Conservation (phyloP, 169 alveolate species). For the Cryptosporidium baileyi region DNA sequence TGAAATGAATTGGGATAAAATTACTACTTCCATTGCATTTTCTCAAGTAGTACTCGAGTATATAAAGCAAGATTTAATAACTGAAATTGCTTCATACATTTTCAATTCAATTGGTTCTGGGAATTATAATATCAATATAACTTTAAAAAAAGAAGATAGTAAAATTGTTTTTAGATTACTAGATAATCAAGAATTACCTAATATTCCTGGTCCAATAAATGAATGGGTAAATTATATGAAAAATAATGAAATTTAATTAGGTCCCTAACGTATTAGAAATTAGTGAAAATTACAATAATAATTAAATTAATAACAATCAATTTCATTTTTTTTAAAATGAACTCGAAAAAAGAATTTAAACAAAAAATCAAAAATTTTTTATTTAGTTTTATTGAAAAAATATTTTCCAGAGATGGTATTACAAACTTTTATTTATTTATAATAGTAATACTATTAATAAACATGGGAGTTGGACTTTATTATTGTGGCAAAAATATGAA, state of each 20-base stretch:
- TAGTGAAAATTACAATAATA: too few species aligned
- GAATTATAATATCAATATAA: constrained; percentile 1
- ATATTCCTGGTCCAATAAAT: constrained; percentile 45
- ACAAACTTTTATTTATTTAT: background rate
- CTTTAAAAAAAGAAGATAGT: background rate
- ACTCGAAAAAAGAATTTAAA: too few species aligned
- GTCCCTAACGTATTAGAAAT: too few species aligned
- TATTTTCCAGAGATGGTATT: constrained; percentile 34
- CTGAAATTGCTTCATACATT: background rate
- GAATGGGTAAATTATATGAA: too few species aligned
- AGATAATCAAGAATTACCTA: background rate
- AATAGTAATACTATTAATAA: background rate
- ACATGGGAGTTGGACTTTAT: constrained; percentile 27
- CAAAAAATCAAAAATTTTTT: background rate
- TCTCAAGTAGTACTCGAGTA: constrained; percentile 5
- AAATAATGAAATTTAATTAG: too few species aligned
- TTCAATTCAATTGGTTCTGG: background rate
- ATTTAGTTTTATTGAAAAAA: background rate
- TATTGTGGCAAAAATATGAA: constrained; percentile 17
- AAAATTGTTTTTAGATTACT: background rate
- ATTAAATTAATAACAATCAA: too few species aligned
- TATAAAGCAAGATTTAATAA: background rate
- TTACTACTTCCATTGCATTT: constrained; percentile 17
- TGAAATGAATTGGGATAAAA: constrained; percentile 1
- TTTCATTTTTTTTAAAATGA: too few species aligned